phyloP scores from a whole-genome alignment of 2,329 filamentous ascomycete genomes.

The Epichloe glyceriae region DNA sequence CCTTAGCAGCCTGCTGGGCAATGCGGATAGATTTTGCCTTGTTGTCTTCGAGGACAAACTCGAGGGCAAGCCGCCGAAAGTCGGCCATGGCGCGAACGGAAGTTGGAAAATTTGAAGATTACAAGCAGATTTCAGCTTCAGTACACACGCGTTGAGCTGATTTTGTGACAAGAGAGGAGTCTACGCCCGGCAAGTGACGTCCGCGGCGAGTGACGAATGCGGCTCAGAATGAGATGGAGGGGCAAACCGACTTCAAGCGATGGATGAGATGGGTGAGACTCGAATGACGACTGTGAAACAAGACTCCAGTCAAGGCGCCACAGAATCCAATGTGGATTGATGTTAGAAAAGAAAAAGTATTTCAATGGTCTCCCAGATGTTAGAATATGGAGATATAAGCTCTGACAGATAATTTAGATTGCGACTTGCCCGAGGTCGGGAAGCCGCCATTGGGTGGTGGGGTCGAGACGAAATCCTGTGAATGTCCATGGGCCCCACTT shows the following conservation, averaged over 20 bases:
- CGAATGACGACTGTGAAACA: neutral
- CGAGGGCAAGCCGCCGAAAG: constrained; percentile 38
- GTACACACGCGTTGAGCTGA: neutral
- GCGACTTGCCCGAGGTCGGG: neutral
- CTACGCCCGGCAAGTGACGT: neutral
- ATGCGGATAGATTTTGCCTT: constrained; percentile 26
- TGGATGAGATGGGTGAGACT: neutral
- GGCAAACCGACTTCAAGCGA: neutral
- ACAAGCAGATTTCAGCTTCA: neutral
- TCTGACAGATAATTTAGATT: neutral
- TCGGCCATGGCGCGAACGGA: constrained; percentile 28
- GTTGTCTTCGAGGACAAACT: constrained; percentile 41
- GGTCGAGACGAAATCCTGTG: neutral
- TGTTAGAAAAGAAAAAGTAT: neutral
- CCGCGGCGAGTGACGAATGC: neutral
- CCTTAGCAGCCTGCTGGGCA: constrained; percentile 32
- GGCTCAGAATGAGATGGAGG: neutral
- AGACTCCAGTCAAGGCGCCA: neutral
- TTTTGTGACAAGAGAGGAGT: neutral
- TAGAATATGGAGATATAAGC: neutral
- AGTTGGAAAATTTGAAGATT: neutral
- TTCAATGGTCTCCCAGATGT: neutral
- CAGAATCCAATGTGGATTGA: neutral
- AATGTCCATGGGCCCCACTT: too few species aligned
- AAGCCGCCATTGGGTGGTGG: constrained; percentile 1